Evolutionary conservation across 345 rosid genomes (phyloP).

Genomic region (Trapa incisa): DNA sequence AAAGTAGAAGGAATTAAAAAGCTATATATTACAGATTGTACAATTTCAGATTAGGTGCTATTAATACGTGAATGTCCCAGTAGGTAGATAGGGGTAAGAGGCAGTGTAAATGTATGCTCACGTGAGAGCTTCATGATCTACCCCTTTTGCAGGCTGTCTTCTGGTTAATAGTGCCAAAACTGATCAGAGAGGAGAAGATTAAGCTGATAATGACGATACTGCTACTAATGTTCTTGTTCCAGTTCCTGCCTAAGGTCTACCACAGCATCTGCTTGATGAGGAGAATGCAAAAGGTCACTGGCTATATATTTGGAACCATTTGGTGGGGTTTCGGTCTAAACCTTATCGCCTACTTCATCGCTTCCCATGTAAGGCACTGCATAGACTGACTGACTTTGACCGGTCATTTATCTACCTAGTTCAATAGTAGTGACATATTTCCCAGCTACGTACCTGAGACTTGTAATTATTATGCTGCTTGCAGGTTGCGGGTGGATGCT

Average conservation of each 20-base stretch:
- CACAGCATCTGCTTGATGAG: conserved; percentile 65
- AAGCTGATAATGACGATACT: conserved; percentile 60
- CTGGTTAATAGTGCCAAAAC: conserved; percentile 58
- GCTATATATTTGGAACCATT: conserved; percentile 81
- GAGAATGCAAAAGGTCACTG: conserved; percentile 79
- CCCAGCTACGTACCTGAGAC: neutral
- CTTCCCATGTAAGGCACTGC: conserved; percentile 53
- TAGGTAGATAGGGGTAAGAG: no score
- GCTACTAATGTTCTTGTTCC: conserved; percentile 39
- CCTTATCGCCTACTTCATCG: conserved; percentile 81
- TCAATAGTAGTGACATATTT: neutral
- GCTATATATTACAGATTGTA: no score
- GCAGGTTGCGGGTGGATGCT: conserved; percentile 87
- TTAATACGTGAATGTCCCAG: no score
- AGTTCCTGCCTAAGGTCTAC: conserved; percentile 74
- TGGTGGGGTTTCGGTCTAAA: conserved; percentile 97
- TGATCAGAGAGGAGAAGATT: conserved; percentile 49
- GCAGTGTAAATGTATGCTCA: no score
- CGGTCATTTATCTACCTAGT: neutral
- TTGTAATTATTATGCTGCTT: neutral
- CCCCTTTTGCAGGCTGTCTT: conserved; percentile 49
- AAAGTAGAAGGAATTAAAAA: neutral
- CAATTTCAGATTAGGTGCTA: no score
- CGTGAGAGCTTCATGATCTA: neutral
- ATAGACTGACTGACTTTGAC: neutral